Evolutionary conservation across 192 early-diverging fungal species (phyloP).

Genomic region (Umbelopsis vinacea): DNA sequence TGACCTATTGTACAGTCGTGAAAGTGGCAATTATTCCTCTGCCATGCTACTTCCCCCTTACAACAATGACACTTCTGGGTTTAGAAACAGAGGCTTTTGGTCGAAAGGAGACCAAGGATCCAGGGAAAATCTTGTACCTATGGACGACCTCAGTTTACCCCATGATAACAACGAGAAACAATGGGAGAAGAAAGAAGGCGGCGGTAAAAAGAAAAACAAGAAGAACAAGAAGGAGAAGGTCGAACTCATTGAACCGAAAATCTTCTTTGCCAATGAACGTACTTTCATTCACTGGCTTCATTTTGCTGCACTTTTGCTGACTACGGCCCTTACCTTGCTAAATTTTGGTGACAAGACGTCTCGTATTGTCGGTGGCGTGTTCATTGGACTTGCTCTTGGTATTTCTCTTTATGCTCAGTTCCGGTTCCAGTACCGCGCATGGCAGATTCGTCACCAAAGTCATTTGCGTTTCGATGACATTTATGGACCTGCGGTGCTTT

Average conservation of each 20-base stretch:
- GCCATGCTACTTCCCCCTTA: constrained; percentile 13
- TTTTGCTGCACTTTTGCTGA: constrained; percentile 72
- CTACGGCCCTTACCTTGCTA: constrained; percentile 69
- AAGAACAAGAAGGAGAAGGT: neutral
- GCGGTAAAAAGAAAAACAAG: neutral
- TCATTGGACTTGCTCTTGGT: constrained; percentile 68
- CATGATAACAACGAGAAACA: neutral
- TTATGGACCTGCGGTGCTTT: constrained; percentile 73
- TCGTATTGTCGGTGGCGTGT: constrained; percentile 65
- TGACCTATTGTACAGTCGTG: neutral
- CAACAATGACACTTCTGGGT: neutral
- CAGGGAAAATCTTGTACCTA: neutral
- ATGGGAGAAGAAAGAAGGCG: neutral
- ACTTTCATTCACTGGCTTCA: constrained; percentile 90
- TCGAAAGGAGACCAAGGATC: neutral
- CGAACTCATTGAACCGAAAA: constrained; percentile 73
- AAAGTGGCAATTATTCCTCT: constrained; percentile 1
- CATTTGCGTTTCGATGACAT: constrained; percentile 69
- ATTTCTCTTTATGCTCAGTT: constrained; percentile 77
- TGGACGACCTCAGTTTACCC: neutral
- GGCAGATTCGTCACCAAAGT: constrained; percentile 58
- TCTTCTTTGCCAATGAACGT: constrained; percentile 94
- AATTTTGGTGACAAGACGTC: constrained; percentile 81
- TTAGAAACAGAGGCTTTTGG: constrained; percentile 14
- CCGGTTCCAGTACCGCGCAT: constrained; percentile 79